Conservation (phyloP, 1,284 basidiomycete species). For the Papiliotrema flavescens region DNA sequence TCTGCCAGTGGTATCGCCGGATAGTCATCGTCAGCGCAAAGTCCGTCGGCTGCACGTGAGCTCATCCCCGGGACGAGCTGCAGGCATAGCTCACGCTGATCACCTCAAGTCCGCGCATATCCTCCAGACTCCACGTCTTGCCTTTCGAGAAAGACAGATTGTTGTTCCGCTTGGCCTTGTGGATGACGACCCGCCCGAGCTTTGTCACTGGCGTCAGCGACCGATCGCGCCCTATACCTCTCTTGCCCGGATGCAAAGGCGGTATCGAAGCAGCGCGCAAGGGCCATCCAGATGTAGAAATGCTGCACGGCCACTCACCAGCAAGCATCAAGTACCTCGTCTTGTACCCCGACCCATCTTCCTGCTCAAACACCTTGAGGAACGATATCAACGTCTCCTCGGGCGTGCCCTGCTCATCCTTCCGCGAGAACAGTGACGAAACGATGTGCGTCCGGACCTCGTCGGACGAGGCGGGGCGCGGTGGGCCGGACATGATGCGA, state of each 20-base stretch:
- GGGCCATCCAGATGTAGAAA: too few relatives aligned
- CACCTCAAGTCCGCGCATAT: constrained; percentile 76
- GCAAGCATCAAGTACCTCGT: constrained; percentile 81
- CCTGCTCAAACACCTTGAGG: constrained; percentile 80
- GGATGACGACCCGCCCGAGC: constrained; percentile 68
- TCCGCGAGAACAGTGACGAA: constrained; percentile 72
- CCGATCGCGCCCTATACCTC: too few relatives aligned
- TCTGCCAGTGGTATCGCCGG: constrained; percentile 79
- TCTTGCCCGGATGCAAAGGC: too few relatives aligned
- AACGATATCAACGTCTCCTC: constrained; percentile 79
- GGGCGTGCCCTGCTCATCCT: constrained; percentile 56
- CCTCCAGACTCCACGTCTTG: constrained; percentile 88
- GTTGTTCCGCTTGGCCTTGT: constrained; percentile 94
- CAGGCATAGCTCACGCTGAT: constrained; percentile 57
- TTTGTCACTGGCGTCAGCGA: constrained; percentile 55
- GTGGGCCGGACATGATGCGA: neutral
- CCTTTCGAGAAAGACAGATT: constrained; percentile 96
- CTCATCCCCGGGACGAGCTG: neutral
- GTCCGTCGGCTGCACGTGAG: constrained; percentile 55
- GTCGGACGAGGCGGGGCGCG: constrained; percentile 12
- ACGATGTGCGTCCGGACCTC: constrained; percentile 62
- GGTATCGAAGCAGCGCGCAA: too few relatives aligned
- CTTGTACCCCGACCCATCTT: constrained; percentile 58
- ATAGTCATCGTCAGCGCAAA: constrained; percentile 76
- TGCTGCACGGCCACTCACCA: constrained; percentile 59